Evolutionary conservation across 768 basidiomycete species (phyloP).

Genomic region (Exidia glandulosa): DNA sequence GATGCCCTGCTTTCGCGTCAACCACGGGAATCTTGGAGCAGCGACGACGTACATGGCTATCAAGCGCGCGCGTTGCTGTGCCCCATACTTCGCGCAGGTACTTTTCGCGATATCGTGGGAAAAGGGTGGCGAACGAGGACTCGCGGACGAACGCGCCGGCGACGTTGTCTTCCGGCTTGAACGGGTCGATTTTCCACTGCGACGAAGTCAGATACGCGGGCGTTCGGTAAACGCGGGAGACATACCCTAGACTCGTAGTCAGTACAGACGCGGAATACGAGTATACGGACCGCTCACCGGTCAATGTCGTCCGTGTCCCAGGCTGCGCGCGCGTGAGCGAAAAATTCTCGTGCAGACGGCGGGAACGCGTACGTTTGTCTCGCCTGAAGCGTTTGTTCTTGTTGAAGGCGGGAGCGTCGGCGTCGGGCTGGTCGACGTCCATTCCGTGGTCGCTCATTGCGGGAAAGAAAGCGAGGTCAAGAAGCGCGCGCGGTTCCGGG

Average conservation of each 20-base stretch:
- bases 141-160: constrained; percentile 84
- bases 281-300: constrained; percentile 52
- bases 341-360: not conserved
- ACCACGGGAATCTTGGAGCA: not conserved
- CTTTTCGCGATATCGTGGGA: constrained; percentile 97
- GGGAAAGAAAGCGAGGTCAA: not conserved
- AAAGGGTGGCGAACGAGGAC: constrained; percentile 94
- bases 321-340: constrained; percentile 39
- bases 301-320: constrained; percentile 99
- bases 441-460: not conserved
- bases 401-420: constrained; percentile 36
- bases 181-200: constrained; percentile 85
- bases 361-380: constrained; percentile 70
- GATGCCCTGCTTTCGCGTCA: constrained; percentile 46
- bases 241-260: constrained; percentile 1
- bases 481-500: not conserved
- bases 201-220: not conserved
- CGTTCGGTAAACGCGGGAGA: constrained; percentile 9
- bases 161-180: constrained; percentile 63
- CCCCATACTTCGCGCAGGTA: constrained; percentile 94
- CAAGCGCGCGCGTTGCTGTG: constrained; percentile 74
- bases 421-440: constrained; percentile 18
- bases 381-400: constrained; percentile 89
- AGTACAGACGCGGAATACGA: not conserved
- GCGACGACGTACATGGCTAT: constrained; percentile 49